Evolutionary conservation across 1,284 basidiomycete species (phyloP).

Genomic region (Sanghuangporus baumii): DNA sequence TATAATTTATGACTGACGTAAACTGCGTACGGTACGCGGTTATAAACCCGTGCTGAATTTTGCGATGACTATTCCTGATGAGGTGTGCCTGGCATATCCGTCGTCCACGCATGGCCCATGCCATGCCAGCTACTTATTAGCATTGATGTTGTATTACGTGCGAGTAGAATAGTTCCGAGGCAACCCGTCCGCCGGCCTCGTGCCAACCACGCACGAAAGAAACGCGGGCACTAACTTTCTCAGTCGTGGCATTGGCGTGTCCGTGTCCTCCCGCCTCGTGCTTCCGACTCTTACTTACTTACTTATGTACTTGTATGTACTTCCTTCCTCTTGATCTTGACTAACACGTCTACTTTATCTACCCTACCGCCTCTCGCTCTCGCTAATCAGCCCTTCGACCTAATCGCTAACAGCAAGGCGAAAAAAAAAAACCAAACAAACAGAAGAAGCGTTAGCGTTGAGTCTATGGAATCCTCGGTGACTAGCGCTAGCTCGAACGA

Average conservation of each 20-base stretch:
- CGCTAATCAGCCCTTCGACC: background rate
- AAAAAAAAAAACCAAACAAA: too few relatives aligned
- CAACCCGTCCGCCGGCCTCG: background rate
- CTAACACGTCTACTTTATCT: background rate
- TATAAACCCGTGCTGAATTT: too few relatives aligned
- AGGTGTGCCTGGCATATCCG: too few relatives aligned
- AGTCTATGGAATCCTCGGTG: background rate
- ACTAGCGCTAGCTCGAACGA: background rate
- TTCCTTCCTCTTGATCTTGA: background rate
- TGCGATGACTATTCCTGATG: too few relatives aligned
- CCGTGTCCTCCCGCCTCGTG: background rate
- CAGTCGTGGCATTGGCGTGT: background rate
- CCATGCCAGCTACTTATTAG: too few relatives aligned
- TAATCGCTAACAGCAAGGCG: background rate
- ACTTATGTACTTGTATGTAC: background rate
- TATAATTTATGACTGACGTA: too few relatives aligned
- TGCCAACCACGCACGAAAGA: slow-evolving; percentile 7
- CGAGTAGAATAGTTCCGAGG: background rate
- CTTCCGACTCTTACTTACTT: background rate
- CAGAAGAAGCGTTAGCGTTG: too few relatives aligned
- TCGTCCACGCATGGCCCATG: too few relatives aligned
- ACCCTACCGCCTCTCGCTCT: background rate
- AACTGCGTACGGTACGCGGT: too few relatives aligned
- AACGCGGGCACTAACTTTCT: background rate
- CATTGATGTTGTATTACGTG: background rate